Conservation (phyloP, 176 grass and related monocot genomes). For the Oryza longistaminata region DNA sequence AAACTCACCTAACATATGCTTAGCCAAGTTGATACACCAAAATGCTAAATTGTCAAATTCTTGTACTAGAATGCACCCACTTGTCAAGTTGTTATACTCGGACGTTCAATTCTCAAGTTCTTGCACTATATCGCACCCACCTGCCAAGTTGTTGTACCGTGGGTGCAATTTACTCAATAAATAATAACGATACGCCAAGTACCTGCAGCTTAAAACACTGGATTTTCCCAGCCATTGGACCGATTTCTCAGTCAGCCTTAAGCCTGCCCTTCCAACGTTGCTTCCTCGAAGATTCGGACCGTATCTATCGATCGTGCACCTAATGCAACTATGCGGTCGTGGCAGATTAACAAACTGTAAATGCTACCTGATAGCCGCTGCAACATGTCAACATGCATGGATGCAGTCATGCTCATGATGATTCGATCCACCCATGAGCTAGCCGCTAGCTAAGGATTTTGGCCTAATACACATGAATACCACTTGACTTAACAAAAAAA, state of each 20-base stretch:
- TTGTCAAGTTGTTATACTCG: too few species aligned
- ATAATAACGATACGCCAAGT: not conserved
- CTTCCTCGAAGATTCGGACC: constrained; percentile 11
- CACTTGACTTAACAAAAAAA: constrained; percentile 14
- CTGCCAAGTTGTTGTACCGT: too few species aligned
- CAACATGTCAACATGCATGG: not conserved
- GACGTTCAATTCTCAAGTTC: too few species aligned
- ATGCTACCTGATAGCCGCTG: not conserved
- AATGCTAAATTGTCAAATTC: too few species aligned
- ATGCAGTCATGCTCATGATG: not conserved
- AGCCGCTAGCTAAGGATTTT: not conserved
- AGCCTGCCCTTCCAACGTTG: not conserved
- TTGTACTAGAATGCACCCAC: too few species aligned
- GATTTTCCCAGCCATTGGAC: not conserved
- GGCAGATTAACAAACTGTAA: constrained; percentile 9
- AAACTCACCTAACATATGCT: too few species aligned
- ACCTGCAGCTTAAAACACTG: constrained; percentile 35
- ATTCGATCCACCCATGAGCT: not conserved
- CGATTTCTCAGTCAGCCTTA: not conserved
- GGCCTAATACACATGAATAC: not conserved
- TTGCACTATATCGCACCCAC: too few species aligned
- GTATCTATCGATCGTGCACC: not conserved
- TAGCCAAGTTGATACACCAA: too few species aligned
- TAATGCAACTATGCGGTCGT: not conserved
- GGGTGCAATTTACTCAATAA: too few species aligned